Evolutionary conservation across 148 eudicot genomes (phyloP), one percentile per base, ranked within the genome.

Genomic region (Cornus kousa): DNA sequence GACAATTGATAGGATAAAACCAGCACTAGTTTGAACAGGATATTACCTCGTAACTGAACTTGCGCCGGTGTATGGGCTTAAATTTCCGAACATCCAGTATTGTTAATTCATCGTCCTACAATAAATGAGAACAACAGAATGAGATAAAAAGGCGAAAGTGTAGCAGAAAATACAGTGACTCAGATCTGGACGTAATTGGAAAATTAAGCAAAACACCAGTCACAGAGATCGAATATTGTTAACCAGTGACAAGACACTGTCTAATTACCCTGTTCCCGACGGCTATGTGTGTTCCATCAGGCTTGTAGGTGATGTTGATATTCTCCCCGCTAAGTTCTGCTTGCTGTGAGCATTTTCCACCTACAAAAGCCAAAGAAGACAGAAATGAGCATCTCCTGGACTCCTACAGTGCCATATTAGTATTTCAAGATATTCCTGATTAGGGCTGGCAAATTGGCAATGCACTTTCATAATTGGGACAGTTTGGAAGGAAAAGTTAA

Each of bases 81-180:
- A 95, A 91, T 86, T 95, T 95, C 78, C 99, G 91, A 37, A 95
- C 99, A 86, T 95, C 99, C 90, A 95, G 80, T 83, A 95, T 91
- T 65, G 99, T 93, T 73, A 95, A 68, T 76, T 95, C 99, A 86
- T 95, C 99, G 75, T 95, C 99, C 99, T 95, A 74, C 75, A 76
- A 75, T 14, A 75, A 74, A 65, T 59, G 20, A 74, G 10, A 81
- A 67, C 28, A 68, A 79, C 22, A 78, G 60, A 70, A 78, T 67
- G 69, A 81, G 67, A 73, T n/a, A 73, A 78, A 68, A 16, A 46
- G 48, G n/a, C 73, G 46, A 62, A 62, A 64, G 28, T 20, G 32
- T 62, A 40, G 50, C 46, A 14, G 12, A 31, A 7, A 40, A 50
- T 39, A 24, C 68, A 20, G 37, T 3, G 35, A 75, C 43, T 11